A percentile compares a stretch with the other conserved stretches of the same genome.
These are phyloP conservation scores for Raddia distichophylla DNA, from an alignment of 176 grass and related monocot species.

Conservation along the genomic window DNA sequence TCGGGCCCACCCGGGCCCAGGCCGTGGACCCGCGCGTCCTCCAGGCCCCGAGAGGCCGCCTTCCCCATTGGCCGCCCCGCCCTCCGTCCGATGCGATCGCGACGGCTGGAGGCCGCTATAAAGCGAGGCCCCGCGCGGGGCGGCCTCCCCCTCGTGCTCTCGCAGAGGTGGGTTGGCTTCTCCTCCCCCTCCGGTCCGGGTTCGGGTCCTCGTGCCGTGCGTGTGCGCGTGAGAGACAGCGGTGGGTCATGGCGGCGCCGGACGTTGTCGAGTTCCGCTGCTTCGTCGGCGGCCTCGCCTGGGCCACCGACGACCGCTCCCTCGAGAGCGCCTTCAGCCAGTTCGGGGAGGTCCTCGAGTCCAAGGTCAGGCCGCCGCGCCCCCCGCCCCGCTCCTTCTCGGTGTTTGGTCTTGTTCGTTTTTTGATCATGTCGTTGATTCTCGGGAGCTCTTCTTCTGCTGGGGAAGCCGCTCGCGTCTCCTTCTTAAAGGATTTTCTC, in stretches of 20 bases:
- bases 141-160: constrained; percentile 42
- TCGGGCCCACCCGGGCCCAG: no score
- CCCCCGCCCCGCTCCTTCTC: neutral
- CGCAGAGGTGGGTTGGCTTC: constrained; percentile 83
- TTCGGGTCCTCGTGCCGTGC: constrained; percentile 28
- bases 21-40: no score
- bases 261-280: constrained; percentile 90
- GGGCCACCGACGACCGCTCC: constrained; percentile 79
- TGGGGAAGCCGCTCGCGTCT: no score
- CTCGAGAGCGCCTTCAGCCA: constrained; percentile 71
- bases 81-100: constrained; percentile 19
- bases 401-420: neutral
- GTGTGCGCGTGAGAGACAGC: neutral
- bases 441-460: no score
- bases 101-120: constrained; percentile 46
- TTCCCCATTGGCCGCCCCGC: neutral
- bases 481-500: no score
- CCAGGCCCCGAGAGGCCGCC: no score
- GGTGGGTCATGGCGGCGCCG: constrained; percentile 46
- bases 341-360: constrained; percentile 86
- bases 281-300: constrained; percentile 94
- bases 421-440: no score
- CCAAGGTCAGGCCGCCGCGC: constrained; percentile 53
- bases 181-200: constrained; percentile 68
- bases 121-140: neutral